These are phyloP conservation scores for Coniella vitis DNA, from an alignment of 2,329 filamentous ascomycete species.

Conservation along the genomic window DNA sequence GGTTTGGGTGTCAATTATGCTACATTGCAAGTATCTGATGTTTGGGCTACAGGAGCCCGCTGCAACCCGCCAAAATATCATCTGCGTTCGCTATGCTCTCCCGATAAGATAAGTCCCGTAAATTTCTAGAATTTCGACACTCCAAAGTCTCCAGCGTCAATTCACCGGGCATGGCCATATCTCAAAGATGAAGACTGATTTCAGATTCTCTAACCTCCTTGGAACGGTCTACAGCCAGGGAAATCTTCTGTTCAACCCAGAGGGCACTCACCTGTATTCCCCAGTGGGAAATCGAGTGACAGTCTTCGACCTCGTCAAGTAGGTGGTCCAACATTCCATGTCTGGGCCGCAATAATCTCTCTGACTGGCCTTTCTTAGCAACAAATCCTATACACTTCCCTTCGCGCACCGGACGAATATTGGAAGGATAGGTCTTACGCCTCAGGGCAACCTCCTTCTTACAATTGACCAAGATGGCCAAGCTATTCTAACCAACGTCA, in stretches of 20 bases:
- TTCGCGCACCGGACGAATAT: slow-evolving; percentile 96
- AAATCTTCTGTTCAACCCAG: slow-evolving; percentile 91
- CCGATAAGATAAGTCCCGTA: slow-evolving; percentile 10
- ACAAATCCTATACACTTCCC: slow-evolving; percentile 79
- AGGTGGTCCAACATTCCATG: slow-evolving; percentile 24
- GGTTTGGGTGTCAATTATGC: accelerated
- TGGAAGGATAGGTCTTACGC: slow-evolving; percentile 76
- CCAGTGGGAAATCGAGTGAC: slow-evolving; percentile 95
- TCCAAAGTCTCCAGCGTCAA: neutral
- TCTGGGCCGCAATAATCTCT: slow-evolving; percentile 23
- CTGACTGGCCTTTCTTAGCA: slow-evolving; percentile 40
- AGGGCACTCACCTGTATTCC: slow-evolving; percentile 91
- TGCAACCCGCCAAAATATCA: neutral
- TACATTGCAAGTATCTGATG: neutral
- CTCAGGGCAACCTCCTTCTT: slow-evolving; percentile 84
- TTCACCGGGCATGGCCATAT: slow-evolving; percentile 27
- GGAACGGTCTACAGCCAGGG: slow-evolving; percentile 98
- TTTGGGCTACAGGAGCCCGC: neutral
- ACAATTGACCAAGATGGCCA: slow-evolving; percentile 91
- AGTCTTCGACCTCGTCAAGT: slow-evolving; percentile 95
- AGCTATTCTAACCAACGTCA: slow-evolving; percentile 87
- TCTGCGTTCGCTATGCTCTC: neutral
- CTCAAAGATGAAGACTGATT: slow-evolving; percentile 93
- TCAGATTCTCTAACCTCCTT: slow-evolving; percentile 98
- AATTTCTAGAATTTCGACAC: slow-evolving; percentile 5